Conservation (phyloP, 257 asterid species). For the Ocimum tenuiflorum region DNA sequence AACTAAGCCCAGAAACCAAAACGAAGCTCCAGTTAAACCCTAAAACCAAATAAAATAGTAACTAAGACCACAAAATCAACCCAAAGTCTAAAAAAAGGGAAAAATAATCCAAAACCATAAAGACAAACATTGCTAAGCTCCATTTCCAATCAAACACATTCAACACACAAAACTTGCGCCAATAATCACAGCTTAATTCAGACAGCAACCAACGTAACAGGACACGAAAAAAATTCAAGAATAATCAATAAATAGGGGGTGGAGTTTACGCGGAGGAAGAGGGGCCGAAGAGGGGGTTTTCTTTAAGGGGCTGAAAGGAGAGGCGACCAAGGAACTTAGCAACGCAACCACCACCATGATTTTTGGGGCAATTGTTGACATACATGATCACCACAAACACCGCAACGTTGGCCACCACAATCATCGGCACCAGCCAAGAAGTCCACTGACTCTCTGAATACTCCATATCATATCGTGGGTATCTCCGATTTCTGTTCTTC, state of each 20-base stretch:
- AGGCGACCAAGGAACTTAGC: slow-evolving; percentile 79
- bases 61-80: not conserved
- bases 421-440: slow-evolving; percentile 90
- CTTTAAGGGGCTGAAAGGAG: slow-evolving; percentile 86
- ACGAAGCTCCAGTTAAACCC: slow-evolving; percentile 15
- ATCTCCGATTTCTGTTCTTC: slow-evolving; percentile 34
- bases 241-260: not conserved
- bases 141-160: slow-evolving; percentile 4
- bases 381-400: slow-evolving; percentile 79
- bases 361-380: slow-evolving; percentile 73
- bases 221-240: not conserved
- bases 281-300: slow-evolving; percentile 95
- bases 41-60: not conserved
- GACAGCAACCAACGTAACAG: not conserved
- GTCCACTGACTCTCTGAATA: slow-evolving; percentile 75
- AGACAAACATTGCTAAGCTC: not conserved
- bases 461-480: slow-evolving; percentile 41
- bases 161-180: not conserved
- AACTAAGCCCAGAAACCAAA: not conserved
- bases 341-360: slow-evolving; percentile 50
- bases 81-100: not conserved
- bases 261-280: slow-evolving; percentile 63
- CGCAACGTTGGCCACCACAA: slow-evolving; percentile 74
- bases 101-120: not conserved
- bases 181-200: slow-evolving; percentile 12